phyloP scores from a whole-genome alignment of 2,329 filamentous ascomycete genomes.

The Metarhizium sp. region DNA sequence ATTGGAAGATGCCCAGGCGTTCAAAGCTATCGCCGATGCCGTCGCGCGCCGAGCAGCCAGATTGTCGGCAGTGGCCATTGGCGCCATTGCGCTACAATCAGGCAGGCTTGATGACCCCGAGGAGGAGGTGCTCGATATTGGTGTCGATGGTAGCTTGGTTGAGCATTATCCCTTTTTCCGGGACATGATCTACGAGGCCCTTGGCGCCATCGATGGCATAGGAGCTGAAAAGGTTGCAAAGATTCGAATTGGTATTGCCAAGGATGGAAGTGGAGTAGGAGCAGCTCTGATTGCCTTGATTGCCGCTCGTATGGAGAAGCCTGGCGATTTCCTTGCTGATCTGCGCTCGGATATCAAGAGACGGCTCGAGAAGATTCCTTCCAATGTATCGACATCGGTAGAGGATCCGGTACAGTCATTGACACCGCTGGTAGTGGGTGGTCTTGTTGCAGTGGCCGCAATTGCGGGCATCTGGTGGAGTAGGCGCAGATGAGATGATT shows the following conservation, averaged over 20 bases:
- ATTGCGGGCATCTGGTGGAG: constrained; percentile 29
- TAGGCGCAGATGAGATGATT: constrained; percentile 13
- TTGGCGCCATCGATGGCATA: constrained; percentile 68
- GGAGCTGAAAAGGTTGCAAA: constrained; percentile 71
- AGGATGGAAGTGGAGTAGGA: constrained; percentile 78
- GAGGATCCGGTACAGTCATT: constrained; percentile 22
- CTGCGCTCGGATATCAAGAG: constrained; percentile 30
- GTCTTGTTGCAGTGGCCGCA: constrained; percentile 26
- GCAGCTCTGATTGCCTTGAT: constrained; percentile 91
- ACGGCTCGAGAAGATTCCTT: constrained; percentile 22
- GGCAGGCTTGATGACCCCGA: constrained; percentile 55
- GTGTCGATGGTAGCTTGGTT: constrained; percentile 87
- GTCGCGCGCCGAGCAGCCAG: constrained; percentile 84
- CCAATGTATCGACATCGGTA: constrained; percentile 15
- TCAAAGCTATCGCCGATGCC: constrained; percentile 73
- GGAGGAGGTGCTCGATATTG: constrained; percentile 74
- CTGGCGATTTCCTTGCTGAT: constrained; percentile 31
- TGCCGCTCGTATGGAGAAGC: constrained; percentile 58
- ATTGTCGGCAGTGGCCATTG: constrained; percentile 80
- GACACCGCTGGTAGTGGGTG: constrained; percentile 22
- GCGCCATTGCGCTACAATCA: constrained; percentile 72
- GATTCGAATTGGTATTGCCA: constrained; percentile 90
- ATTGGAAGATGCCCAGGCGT: constrained; percentile 76
- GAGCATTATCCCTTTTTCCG: constrained; percentile 95
- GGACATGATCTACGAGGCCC: constrained; percentile 74